Evolutionary conservation across 148 eudicot species (phyloP).

Genomic region (Amaranthus hypochondriacus): DNA sequence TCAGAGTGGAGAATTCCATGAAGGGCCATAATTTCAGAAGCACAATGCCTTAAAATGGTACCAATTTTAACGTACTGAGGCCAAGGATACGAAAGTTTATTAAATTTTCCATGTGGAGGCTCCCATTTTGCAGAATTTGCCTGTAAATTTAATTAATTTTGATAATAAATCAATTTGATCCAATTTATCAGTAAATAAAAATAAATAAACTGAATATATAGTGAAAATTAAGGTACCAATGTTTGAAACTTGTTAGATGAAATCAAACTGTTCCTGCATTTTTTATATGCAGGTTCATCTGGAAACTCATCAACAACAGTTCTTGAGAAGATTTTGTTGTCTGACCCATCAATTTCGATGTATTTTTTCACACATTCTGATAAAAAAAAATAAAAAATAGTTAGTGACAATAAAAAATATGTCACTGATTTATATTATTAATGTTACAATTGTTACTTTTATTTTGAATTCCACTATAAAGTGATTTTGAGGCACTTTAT

Average conservation of each 20-base stretch:
- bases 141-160: conserved; percentile 21
- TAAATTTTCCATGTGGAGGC: conserved; percentile 67
- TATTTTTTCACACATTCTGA: conserved; percentile 52
- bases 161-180: neutral
- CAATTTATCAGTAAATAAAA: neutral
- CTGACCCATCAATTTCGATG: conserved; percentile 24
- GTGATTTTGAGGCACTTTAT: no score
- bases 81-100: conserved; percentile 59
- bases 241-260: conserved; percentile 47
- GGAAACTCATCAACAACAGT: conserved; percentile 48
- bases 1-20: conserved; percentile 70
- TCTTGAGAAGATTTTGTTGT: conserved; percentile 34
- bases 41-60: conserved; percentile 51
- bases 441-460: no score
- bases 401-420: no score
- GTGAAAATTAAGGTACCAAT: conserved; percentile 30
- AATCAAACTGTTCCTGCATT: conserved; percentile 43
- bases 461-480: no score
- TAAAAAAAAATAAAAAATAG: neutral
- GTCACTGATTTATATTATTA: no score
- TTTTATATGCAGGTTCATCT: conserved; percentile 58
- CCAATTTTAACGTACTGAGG: conserved; percentile 57
- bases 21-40: conserved; percentile 63
- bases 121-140: conserved; percentile 63
- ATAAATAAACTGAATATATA: neutral